Base-by-base conservation (phyloP, 148 eudicot species). In the Arbutus unedo region DNA sequence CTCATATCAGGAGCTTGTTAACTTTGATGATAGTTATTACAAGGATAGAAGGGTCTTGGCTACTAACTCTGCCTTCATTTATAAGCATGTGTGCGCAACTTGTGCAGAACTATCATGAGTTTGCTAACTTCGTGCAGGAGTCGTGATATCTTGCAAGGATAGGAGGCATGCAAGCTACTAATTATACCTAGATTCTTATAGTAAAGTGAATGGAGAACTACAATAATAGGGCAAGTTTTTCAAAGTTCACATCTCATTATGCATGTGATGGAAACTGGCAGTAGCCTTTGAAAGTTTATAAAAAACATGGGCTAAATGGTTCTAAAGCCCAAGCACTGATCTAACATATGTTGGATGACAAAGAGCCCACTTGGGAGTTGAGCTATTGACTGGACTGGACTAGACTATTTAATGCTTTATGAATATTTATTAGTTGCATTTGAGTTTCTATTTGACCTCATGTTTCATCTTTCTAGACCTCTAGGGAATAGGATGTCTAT, bases 201-300 rank as follows among this genome's bases (percentile, higher is more conserved):
- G 71, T 54, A 19, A 51, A 60, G 41, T 18, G 80, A 5, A 3
- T 48, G 55, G 55, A 74, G 41, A 48, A 74, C 41, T 47, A 38
- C 50, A 23, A 79, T 11, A 78, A 45, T 49, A 60, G 18, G 41
- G 55, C 72, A 72, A 47, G 45, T 16, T 50, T 79, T 66, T 80
- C 19, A 19, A 25, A n/a, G 51, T 31, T 80, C 47, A 48, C 43
- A 25, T 49, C 16, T 25, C 14, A 31, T 48, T 64, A 49, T 50
- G 82, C 14, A 48, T 49, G n/a, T n/a, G n/a, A n/a, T n/a, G n/a
- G n/a, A n/a, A n/a, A n/a, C n/a, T n/a, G n/a, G n/a, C n/a, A n/a
- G n/a, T n/a, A n/a, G n/a, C n/a, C n/a, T n/a, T n/a, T n/a, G n/a
- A n/a, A n/a, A n/a, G n/a, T n/a, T n/a, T n/a, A n/a, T n/a, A n/a